These are phyloP conservation scores for Alternaria triticina DNA, from an alignment of 2,329 filamentous ascomycete species.

Conservation along the genomic window DNA sequence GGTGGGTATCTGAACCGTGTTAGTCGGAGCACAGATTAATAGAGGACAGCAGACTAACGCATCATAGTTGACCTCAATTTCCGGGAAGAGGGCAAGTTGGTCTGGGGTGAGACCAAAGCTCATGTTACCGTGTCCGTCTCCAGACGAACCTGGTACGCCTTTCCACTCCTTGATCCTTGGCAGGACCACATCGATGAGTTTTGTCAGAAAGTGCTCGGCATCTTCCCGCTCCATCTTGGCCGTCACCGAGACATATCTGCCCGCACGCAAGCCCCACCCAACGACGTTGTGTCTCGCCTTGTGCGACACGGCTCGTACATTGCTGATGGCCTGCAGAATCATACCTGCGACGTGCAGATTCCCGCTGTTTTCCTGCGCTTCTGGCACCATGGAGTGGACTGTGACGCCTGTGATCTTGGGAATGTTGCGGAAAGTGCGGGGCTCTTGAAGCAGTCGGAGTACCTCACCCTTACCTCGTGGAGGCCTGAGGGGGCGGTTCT, in stretches of 20 bases:
- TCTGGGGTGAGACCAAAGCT: slow-evolving; percentile 78
- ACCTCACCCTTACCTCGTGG: slow-evolving; percentile 78
- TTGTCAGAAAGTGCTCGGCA: slow-evolving; percentile 90
- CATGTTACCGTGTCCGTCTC: slow-evolving; percentile 88
- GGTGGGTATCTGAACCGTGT: slow-evolving; percentile 61
- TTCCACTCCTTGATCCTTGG: slow-evolving; percentile 97
- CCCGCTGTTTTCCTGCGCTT: slow-evolving; percentile 72
- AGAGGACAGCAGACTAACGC: slow-evolving; percentile 64
- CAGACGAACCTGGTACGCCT: slow-evolving; percentile 76
- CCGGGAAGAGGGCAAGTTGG: slow-evolving; percentile 83
- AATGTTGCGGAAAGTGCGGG: slow-evolving; percentile 79
- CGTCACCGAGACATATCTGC: slow-evolving; percentile 77
- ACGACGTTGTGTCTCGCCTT: slow-evolving; percentile 72
- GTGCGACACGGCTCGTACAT: slow-evolving; percentile 74
- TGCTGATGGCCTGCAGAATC: slow-evolving; percentile 84
- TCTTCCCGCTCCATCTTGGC: slow-evolving; percentile 77
- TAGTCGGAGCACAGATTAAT: background rate
- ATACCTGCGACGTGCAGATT: slow-evolving; percentile 84
- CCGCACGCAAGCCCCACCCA: slow-evolving; percentile 75
- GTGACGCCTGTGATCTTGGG: slow-evolving; percentile 82
- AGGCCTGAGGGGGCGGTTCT: slow-evolving; percentile 83
- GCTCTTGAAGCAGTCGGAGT: slow-evolving; percentile 71
- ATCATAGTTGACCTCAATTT: slow-evolving; percentile 94
- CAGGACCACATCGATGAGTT: slow-evolving; percentile 86
- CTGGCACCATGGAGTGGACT: slow-evolving; percentile 75